These are phyloP conservation scores for Termitomyces heimii DNA, from an alignment of 768 basidiomycete genomes.

Conservation along the genomic window DNA sequence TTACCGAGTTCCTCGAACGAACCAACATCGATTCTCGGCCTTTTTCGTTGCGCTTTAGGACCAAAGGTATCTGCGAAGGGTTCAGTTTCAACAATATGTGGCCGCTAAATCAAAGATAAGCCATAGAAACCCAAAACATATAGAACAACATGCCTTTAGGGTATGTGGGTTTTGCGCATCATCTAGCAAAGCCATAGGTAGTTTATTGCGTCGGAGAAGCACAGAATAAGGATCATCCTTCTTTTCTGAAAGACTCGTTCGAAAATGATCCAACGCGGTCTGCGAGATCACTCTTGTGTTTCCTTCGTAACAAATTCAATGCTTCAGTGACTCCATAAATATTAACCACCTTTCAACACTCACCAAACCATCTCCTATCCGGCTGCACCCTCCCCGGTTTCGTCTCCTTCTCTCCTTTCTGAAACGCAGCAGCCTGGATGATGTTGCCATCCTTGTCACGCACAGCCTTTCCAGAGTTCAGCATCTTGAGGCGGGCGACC, in stretches of 20 bases:
- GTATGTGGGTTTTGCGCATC: slow-evolving; percentile 78
- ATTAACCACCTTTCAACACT: slow-evolving; percentile 21
- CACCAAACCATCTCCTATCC: slow-evolving; percentile 97
- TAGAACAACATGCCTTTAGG: slow-evolving; percentile 51
- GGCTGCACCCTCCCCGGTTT: slow-evolving; percentile 90
- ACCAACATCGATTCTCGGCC: slow-evolving; percentile 81
- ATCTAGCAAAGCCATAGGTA: slow-evolving; percentile 94
- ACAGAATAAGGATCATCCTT: slow-evolving; percentile 97
- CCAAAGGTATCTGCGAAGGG: slow-evolving; percentile 94
- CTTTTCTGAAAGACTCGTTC: slow-evolving; percentile 77
- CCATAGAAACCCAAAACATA: background rate
- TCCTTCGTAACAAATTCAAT: slow-evolving; percentile 38
- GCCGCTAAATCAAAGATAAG: slow-evolving; percentile 41
- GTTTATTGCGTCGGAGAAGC: slow-evolving; percentile 86
- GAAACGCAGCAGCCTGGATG: slow-evolving; percentile 89
- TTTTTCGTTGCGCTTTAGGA: slow-evolving; percentile 91
- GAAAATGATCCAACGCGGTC: slow-evolving; percentile 92
- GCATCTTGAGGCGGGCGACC: slow-evolving; percentile 82
- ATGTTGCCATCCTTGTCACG: slow-evolving; percentile 91
- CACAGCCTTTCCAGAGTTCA: slow-evolving; percentile 87
- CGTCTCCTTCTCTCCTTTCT: slow-evolving; percentile 90
- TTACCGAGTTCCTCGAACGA: slow-evolving; percentile 88
- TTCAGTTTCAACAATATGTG: slow-evolving; percentile 95
- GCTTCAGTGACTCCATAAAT: background rate
- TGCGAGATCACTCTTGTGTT: slow-evolving; percentile 99